Base-by-base conservation (phyloP, 1,284 basidiomycete species). In the Quambalaria eucalypti region DNA sequence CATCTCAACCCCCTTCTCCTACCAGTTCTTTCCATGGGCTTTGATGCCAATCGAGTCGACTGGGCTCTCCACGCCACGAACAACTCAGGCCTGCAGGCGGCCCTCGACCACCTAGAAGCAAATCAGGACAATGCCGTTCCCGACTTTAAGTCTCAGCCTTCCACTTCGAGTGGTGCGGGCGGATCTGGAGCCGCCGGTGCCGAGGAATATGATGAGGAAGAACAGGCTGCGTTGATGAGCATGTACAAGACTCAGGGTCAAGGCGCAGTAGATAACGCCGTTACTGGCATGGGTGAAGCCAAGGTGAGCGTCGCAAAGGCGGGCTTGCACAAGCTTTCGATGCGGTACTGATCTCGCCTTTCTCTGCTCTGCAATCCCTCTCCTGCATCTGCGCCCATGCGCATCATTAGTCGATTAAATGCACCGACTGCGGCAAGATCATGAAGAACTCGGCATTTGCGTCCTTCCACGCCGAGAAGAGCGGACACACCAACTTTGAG, bases 401-500 rank as follows among this genome's bases (percentile, higher is more conserved):
- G n/a, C n/a, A n/a, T n/a, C n/a, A n/a, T n/a, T 50, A 71, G 62
- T 71, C 68, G 2, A 69, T 75, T 60, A 66, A 68, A 42, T 75
- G 73, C 59, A 54, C 60, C 47, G 66, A 67, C 16, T 75, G 73
- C 47, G 63, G 64, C 38, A 75, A 74, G 53, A 50, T 64, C 26
- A 66, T 76, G 81, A 85, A 84, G 72, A 90, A 88, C 61, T 85
- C 87, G 5, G 89, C 87, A 1, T 80, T 93, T 10, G 92, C 92
- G 19, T 87, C 87, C 66, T 96, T 86, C 78, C 92, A 97, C 71
- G 92, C 92, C 2, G 90, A 95, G 77, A 92, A 91, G 79, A 88
- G 85, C 61, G 92, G 92, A 0, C 92, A 97, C 73, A 86, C 66
- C 23, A 62, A 71, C 30, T 96, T 96, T 65, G 90, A 93, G 73